A percentile compares a stretch with the other conserved stretches of the same genome.
Conservation (phyloP, 495 filamentous ascomycete genomes). For the Tuber brumale region DNA sequence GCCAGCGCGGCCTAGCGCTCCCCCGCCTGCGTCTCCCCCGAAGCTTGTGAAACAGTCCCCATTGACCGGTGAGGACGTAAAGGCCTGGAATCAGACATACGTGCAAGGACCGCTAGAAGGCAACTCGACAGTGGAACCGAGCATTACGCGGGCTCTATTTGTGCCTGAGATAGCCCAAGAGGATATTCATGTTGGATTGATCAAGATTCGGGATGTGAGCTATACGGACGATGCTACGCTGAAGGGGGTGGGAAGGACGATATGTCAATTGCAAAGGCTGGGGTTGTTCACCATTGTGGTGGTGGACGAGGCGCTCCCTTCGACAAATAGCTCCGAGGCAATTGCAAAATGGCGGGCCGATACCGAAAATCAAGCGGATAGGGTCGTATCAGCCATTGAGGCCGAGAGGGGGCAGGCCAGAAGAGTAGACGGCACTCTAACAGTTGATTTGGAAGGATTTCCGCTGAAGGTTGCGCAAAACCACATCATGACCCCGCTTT, state of each 20-base stretch:
- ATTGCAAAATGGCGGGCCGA: slow-evolving; percentile 44
- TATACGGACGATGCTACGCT: slow-evolving; percentile 59
- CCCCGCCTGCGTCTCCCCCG: slow-evolving; percentile 13
- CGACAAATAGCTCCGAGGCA: slow-evolving; percentile 4
- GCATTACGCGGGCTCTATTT: slow-evolving; percentile 7
- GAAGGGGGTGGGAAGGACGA: slow-evolving; percentile 69
- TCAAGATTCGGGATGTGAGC: slow-evolving; percentile 74
- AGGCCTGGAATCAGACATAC: slow-evolving; percentile 23
- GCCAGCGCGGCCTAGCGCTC: background rate
- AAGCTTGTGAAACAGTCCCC: slow-evolving; percentile 27
- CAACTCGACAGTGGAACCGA: slow-evolving; percentile 9
- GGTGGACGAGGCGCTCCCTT: slow-evolving; percentile 51
- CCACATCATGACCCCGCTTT: slow-evolving; percentile 61
- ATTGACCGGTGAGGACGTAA: slow-evolving; percentile 25
- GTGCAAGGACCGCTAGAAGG: slow-evolving; percentile 29
- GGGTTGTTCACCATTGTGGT: slow-evolving; percentile 77
- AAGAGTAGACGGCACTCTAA: slow-evolving; percentile 56
- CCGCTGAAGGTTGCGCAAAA: slow-evolving; percentile 50
- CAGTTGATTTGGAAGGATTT: slow-evolving; percentile 23
- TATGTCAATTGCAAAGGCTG: slow-evolving; percentile 72
- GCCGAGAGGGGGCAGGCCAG: slow-evolving; percentile 58
- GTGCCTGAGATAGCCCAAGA: slow-evolving; percentile 42
- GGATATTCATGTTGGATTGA: slow-evolving; percentile 70
- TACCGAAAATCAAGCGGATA: slow-evolving; percentile 60
- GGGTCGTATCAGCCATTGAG: slow-evolving; percentile 68